Evolutionary conservation across 2,329 filamentous ascomycete species (phyloP), one percentile per base, ranked within the genome.

Genomic region (Epichloe baconii): DNA sequence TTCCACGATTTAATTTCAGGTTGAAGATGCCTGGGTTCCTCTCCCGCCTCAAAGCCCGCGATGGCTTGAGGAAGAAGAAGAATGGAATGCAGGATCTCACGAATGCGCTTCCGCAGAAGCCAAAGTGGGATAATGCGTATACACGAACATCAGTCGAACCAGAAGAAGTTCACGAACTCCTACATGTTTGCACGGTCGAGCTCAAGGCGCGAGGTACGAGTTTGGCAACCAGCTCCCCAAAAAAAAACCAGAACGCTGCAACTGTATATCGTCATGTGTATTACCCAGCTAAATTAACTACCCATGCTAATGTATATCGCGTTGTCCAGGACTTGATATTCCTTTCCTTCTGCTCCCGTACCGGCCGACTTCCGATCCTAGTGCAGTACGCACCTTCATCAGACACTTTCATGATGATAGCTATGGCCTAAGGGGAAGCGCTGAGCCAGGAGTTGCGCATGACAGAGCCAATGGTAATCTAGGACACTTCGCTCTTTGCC

Each of bases 291-390:
- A 26, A n/a, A 8, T 34, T 31, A 21, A 19, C 15, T 38, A 17
- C 14, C 4, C 17, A 41, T 17, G 44, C 50, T 57, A 41, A 55
- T 49, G 7, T 41, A 10, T 26, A 2, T 11, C 54, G 7, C 5
- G 1, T 31, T 31, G 5, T 26, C 35, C 57, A 95, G 89, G 84
- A 58, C 83, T 97, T 61, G 85, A 96, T 65, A 83, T 85, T 54
- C 93, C 93, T 1, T 97, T 98, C 67, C 78, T 97, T 31, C 82
- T 98, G 8, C 78, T 98, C 4, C 93, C 93, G 12, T 98, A 96
- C 70, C 85, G 93, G 60, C 93, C 91, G 21, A 88, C 87, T 31
- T 93, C 90, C 56, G 89, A 98, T 65, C 85, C 91, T 43, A 93
- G 87, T 67, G 87, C 88, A 49, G 89, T 94, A 55, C 87, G 90